A percentile compares a stretch with the other conserved stretches of the same genome.
Evolutionary conservation across 176 grass and related monocot species (phyloP).

Genomic region (Echinochloa phyllopogon): DNA sequence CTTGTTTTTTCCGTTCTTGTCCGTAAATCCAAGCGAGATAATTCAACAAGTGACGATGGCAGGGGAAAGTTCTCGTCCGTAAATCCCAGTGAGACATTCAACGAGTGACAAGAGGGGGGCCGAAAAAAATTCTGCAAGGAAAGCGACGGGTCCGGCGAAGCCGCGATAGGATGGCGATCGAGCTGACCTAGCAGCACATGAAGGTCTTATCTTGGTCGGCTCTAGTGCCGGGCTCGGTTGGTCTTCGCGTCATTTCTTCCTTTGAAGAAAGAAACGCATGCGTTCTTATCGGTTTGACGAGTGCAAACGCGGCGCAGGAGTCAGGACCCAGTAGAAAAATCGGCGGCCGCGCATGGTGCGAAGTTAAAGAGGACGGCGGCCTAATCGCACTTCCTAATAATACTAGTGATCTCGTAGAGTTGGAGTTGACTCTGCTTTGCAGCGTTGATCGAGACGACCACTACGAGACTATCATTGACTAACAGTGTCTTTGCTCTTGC

Average conservation of each 20-base stretch:
- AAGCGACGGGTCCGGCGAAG: slow-evolving; percentile 1
- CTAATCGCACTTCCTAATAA: slow-evolving; percentile 22
- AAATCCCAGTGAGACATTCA: not conserved
- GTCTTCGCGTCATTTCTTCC: not conserved
- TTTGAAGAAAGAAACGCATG: slow-evolving; percentile 6
- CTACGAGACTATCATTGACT: not conserved
- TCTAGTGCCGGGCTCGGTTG: not conserved
- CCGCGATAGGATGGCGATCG: not conserved
- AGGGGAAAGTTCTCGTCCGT: not conserved
- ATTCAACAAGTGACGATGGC: not conserved
- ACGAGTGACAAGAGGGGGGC: not conserved
- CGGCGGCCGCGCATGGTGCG: not conserved
- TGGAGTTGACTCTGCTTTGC: slow-evolving; percentile 15
- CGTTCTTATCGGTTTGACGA: slow-evolving; percentile 28
- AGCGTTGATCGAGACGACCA: not conserved
- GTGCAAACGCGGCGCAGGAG: not conserved
- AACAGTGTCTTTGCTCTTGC: not conserved
- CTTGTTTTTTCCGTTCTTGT: not conserved
- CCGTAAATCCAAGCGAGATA: not conserved
- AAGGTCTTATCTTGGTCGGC: not conserved
- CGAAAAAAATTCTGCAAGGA: not conserved
- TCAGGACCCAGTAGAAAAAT: not conserved
- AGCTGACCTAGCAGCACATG: slow-evolving; percentile 23
- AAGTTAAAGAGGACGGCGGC: slow-evolving; percentile 4
- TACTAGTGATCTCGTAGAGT: not conserved